Base-by-base conservation (phyloP, 1,139 yeast species). In the Blastobotrys proliferans region DNA sequence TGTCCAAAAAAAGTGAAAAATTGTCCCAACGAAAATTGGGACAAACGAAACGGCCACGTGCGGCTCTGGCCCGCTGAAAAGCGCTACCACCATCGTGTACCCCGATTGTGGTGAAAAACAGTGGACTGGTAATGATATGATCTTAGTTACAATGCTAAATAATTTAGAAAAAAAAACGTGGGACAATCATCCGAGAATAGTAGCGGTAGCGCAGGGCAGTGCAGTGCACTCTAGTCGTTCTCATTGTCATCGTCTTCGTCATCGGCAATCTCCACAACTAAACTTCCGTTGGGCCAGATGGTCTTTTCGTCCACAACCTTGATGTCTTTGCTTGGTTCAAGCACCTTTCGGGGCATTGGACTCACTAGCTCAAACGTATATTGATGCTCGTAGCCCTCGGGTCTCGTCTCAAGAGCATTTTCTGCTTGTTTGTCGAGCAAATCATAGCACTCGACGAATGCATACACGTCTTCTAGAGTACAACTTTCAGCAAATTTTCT, bases 271-370 rank as follows among this genome's bases (percentile, higher is more conserved):
- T 79, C 84, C 34, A 79, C 74, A 4, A 79, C 62, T 38, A 80
- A 57, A 50, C 73, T 78, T 3, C 86, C 88, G 44, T 71, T 76
- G 4, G 87, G 87, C 67, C 69, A 79, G 3, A 81, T 63, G 5
- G 67, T 58, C 11, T 62, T 57, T 41, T 69, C 74, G 27, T 76
- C 74, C 17, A 57, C 53, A 13, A 81, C 67, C 4, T 42, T 28
- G 20, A 48, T 44, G 0, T 55, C 55, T 2, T 52, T 40, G 6
- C 60, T 55, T 8, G 60, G 58, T 1, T 56, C 60, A n/a, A 80
- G 51, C 33, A 70, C 69, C 28, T 59, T 62, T 38, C 83, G 70
- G 5, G 86, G 85, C 62, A 76, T 72, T 1, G 81, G 77, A n/a
- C 79, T 70, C 42, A 68, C 64, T 46, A 79, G 61, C 47, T 65